These are phyloP conservation scores for Colletotrichum eleusines DNA, from an alignment of 2,329 filamentous ascomycete genomes.

Conservation along the genomic window DNA sequence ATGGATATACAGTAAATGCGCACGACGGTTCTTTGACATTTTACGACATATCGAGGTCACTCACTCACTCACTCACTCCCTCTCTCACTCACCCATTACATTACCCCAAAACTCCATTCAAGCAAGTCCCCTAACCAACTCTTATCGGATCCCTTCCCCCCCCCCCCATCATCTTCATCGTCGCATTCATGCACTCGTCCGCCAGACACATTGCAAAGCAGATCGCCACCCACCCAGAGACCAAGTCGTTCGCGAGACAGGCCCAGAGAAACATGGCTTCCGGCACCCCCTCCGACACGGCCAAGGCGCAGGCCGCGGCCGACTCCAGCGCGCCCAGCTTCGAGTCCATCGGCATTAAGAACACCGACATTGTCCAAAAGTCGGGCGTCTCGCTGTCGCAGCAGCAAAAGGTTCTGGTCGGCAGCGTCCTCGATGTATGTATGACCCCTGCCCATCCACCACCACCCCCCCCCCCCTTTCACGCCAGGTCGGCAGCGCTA, in stretches of 20 bases:
- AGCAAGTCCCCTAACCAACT: not conserved
- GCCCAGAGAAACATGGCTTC: conserved; percentile 47
- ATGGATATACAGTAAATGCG: conserved; percentile 27
- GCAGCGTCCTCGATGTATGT: conserved; percentile 67
- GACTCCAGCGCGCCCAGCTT: conserved; percentile 42
- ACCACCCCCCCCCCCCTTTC: too few species aligned
- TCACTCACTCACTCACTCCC: not conserved
- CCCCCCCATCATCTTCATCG: not conserved
- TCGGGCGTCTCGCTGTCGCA: conserved; percentile 62
- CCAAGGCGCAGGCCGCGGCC: conserved; percentile 44
- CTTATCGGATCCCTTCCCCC: not conserved
- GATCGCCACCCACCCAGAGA: conserved; percentile 32
- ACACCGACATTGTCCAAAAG: conserved; percentile 64
- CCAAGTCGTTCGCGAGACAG: conserved; percentile 35
- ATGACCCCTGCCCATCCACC: too few species aligned
- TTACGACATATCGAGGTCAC: not conserved
- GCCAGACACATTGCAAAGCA: conserved; percentile 35
- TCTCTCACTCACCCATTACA: not conserved
- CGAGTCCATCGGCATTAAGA: conserved; percentile 59
- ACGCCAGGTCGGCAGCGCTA: not conserved
- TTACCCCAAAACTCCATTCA: not conserved
- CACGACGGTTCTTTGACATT: conserved; percentile 5
- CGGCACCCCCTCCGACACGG: conserved; percentile 46
- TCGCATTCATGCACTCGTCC: conserved; percentile 30
- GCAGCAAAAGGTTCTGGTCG: conserved; percentile 66